Evolutionary conservation across 108 stramenopile species (phyloP), one percentile per base, ranked within the genome.

Genomic region (Cyclotella sp.): DNA sequence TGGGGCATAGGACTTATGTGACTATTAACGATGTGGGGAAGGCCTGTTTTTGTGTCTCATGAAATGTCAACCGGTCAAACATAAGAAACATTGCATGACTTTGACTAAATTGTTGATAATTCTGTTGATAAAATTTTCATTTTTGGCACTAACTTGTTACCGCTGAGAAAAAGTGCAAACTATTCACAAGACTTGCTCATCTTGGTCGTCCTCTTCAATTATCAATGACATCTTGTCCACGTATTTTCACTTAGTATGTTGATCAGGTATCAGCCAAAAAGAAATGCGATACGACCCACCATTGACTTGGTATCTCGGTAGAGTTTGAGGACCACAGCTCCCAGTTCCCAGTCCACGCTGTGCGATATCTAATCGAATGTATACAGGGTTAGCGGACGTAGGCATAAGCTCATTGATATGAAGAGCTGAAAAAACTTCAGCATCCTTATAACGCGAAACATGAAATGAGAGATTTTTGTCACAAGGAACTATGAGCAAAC

Each of bases 281-380:
- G 67, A 43, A 41, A 76, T 24, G 18, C 39, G 51, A 28, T 70
- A 64, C 12, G 45, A 19, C 40, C 69, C 80, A 64, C 73, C 72
- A 49, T 73, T 62, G 1, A 81, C 61, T 24, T 63, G 65, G 44
- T 81, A 81, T 58, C 69, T 30, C 19, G 55, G 45, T 19, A 81
- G 68, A 40, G 73, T 74, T 59, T 81, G 79, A 43, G 79, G 79
- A 13, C 79, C 80, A 66, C 80, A 81, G 40, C 73, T 75, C 14
- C 80, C 80, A 5, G 73, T 46, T 11, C 80, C 80, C 9, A 81
- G 62, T 16, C 80, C 80, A 28, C 80, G 73, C 42, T 81, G 80
- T 6, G 80, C 80, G 13, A 68, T 61, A 75, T 75, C 80, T 24
- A 81, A 61, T 24, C 73, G 73, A n/a, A 81, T 40, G 41, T 75